Evolutionary conservation across 441 rosid species (phyloP), one percentile per base, ranked within the genome.

Genomic region (Adansonia rubrostipa): DNA sequence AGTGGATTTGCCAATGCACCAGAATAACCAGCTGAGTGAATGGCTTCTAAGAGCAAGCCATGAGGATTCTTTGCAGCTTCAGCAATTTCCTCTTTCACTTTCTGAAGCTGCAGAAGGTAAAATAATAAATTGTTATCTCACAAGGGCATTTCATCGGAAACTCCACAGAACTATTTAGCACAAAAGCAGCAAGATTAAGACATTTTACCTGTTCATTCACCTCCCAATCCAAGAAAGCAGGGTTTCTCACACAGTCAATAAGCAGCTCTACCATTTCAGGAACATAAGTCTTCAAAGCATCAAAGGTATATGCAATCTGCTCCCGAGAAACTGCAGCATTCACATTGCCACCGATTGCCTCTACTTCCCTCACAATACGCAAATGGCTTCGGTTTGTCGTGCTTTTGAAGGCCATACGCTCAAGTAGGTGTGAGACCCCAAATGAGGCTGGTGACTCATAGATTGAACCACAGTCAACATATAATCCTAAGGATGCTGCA

Each of bases 181-280:
- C 13, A 19, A 15, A 19, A 74, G 62, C 22, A 54, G 40, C 28
- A 61, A 70, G 9, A 67, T 8, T 0, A 60, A 57, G 50, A 56
- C 51, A 72, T 10, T 64, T 79, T 28, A 91, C 95, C 87, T 86
- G 88, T 78, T 89, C 92, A 67, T 87, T 85, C 73, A 91, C 85
- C 82, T 91, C 91, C 93, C 93, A 91, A 62, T 88, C 93, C 78
- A 91, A 79, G 85, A 89, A 91, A 73, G 80, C 85, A 75, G 91
- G 94, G 78, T 91, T 89, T 78, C 94, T 88, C 75, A 89, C 92
- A 80, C 85, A 86, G 76, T 91, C 95, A 53, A 88, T 14, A 80
- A 89, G 93, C 79, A 91, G 82, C 82, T 91, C 95, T 8, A 85
- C 88, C 95, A 89, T 91, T 80, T 82, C 86, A 14, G 95, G 95